Evolutionary conservation across 108 stramenopile genomes (phyloP).

Genomic region (Nitzschia inconspicua): DNA sequence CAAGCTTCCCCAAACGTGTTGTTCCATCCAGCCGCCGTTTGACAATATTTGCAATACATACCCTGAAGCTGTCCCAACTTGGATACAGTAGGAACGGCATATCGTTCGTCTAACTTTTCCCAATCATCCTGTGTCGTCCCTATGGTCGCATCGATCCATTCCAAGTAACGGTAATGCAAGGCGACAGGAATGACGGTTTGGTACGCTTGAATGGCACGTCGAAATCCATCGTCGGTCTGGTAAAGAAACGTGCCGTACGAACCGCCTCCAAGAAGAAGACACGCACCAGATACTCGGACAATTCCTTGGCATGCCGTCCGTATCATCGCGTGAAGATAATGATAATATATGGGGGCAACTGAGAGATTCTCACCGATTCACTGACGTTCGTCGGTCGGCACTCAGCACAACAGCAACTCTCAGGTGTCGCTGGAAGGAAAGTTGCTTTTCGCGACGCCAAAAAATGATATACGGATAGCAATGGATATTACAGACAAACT

Average conservation of each 20-base stretch:
- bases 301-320: no score
- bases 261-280: slow-evolving; percentile 5
- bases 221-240: slow-evolving; percentile 27
- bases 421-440: no score
- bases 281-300: no score
- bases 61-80: slow-evolving; percentile 26
- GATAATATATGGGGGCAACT: no score
- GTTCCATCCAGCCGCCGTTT: slow-evolving; percentile 36
- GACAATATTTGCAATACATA: slow-evolving; percentile 40
- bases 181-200: slow-evolving; percentile 32
- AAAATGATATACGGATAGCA: no score
- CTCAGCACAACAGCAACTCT: no score
- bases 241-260: slow-evolving; percentile 19
- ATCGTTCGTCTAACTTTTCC: slow-evolving; percentile 27
- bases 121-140: slow-evolving; percentile 15
- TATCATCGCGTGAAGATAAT: no score
- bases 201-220: slow-evolving; percentile 31
- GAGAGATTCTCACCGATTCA: no score
- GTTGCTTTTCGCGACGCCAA: no score
- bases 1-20: slow-evolving; percentile 34
- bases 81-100: slow-evolving; percentile 22
- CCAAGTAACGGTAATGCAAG: slow-evolving; percentile 28
- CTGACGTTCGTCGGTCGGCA: no score
- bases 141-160: slow-evolving; percentile 4
- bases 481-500: no score